Conservation (phyloP, 2,329 filamentous ascomycete species). For the Hypoxylon sp. region DNA sequence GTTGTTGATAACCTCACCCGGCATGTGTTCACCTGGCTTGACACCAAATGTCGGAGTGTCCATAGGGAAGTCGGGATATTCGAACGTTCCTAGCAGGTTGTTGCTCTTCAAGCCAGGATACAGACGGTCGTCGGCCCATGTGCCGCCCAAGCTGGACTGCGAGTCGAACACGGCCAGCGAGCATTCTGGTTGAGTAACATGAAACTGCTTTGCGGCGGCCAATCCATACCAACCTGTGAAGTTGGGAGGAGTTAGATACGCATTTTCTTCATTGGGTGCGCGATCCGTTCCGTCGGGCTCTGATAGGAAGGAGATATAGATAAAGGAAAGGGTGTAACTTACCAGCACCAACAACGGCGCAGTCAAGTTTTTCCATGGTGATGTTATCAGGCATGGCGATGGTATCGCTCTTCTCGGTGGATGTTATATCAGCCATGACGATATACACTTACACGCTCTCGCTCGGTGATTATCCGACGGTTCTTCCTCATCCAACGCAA, state of each 20-base stretch:
- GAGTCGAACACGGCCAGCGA: conserved; percentile 72
- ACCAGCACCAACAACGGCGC: conserved; percentile 68
- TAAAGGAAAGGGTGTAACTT: conserved; percentile 47
- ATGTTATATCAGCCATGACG: conserved; percentile 32
- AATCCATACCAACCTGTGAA: conserved; percentile 68
- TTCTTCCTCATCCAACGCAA: conserved; percentile 25
- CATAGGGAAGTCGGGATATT: conserved; percentile 83
- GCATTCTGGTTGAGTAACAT: conserved; percentile 69
- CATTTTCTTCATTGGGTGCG: conserved; percentile 6
- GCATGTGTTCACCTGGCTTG: conserved; percentile 68
- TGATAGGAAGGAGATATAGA: background rate
- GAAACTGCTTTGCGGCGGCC: conserved; percentile 72
- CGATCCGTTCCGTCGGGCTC: background rate
- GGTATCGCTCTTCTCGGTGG: conserved; percentile 33
- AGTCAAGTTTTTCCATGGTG: conserved; percentile 62
- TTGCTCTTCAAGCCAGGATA: conserved; percentile 80
- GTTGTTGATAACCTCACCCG: conserved; percentile 67
- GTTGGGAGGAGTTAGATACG: conserved; percentile 20
- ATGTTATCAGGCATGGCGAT: conserved; percentile 32
- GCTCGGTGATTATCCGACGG: conserved; percentile 34
- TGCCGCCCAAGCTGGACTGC: conserved; percentile 72
- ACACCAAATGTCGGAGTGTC: conserved; percentile 64
- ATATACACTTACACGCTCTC: conserved; percentile 30
- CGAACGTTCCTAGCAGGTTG: conserved; percentile 79
- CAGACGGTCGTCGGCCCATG: conserved; percentile 76